Base-by-base conservation (phyloP, 148 eudicot genomes). In the Tetragonia tetragonoides region DNA sequence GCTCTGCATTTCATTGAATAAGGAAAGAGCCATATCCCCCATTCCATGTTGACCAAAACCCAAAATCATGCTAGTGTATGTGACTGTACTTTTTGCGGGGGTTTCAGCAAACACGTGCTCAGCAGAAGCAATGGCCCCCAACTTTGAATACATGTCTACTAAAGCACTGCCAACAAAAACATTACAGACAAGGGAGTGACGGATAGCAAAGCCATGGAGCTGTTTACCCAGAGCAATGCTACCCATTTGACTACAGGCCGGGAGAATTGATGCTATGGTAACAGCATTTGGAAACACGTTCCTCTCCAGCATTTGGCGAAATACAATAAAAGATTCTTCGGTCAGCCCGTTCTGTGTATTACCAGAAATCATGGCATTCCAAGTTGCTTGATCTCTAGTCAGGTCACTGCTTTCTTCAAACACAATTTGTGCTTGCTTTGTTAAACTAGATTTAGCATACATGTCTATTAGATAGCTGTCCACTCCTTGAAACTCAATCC, bases 21-120 rank as follows among this genome's bases (percentile, higher is more conserved):
- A 82, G 39, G 75, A 70, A 23, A 93, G 75, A 41, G 96, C 94
- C 80, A 49, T 77, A 79, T 76, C 79, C 18, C 94, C 89, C 90
- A 90, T 85, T 46, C 99, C 99, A 77, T 95, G 94, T 80, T 89
- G 99, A 56, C 91, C 99, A 64, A 89, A 93, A 56, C 88, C 94
- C 87, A 87, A 83, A 70, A 92, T 95, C 99, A 95, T 92, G 80
- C 84, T 95, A 3, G 97, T 95, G 85, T 85, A 95, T 63, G 93
- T 91, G 47, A 95, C 94, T 23, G 89, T 68, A 73, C 85, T 93
- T 79, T 86, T 93, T 51, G 83, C 86, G 37, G 70, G 81, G 18
- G 84, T 84, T 47, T 7, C 46, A 11, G 56, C 39, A 74, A 95
- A 95, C 57, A 87, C 92, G 10, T 82, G 86, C 81, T 90, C 92